Evolutionary conservation across 495 filamentous ascomycete species (phyloP).

Genomic region (Penicillium canariense): DNA sequence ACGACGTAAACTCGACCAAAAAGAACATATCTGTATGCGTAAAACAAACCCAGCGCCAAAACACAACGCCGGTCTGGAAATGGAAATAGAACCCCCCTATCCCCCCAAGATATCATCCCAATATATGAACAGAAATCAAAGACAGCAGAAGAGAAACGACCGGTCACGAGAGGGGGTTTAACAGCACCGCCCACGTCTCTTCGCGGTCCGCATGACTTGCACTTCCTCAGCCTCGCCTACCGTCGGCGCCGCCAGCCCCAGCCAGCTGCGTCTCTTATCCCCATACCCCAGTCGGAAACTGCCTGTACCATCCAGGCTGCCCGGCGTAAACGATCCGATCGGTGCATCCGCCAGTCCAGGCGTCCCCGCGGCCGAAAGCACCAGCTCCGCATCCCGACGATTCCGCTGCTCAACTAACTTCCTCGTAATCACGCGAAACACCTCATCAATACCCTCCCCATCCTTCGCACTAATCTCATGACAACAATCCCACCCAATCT

Average conservation of each 20-base stretch:
- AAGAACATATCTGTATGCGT: background rate
- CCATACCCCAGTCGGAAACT: constrained; percentile 47
- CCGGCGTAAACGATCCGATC: constrained; percentile 19
- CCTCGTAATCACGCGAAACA: constrained; percentile 90
- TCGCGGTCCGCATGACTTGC: constrained; percentile 20
- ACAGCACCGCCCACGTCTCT: constrained; percentile 40
- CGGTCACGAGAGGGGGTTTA: constrained; percentile 21
- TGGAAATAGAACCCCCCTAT: no score
- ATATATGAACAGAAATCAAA: background rate
- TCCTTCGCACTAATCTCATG: constrained; percentile 94
- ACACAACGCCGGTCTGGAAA: background rate
- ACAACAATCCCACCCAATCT: constrained; percentile 92
- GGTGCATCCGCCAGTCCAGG: constrained; percentile 18
- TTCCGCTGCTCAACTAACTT: constrained; percentile 92
- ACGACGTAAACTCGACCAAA: no score
- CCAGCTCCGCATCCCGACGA: constrained; percentile 57
- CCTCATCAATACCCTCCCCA: constrained; percentile 95
- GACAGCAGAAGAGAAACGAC: constrained; percentile 1
- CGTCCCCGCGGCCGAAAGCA: constrained; percentile 42
- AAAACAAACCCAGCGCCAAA: constrained; percentile 1
- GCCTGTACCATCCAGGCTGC: constrained; percentile 32
- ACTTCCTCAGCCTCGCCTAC: constrained; percentile 36
- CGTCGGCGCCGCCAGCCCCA: constrained; percentile 48
- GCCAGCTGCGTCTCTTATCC: constrained; percentile 52
- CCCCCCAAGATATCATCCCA: background rate